These are phyloP conservation scores for Candida tammaniensis DNA, from an alignment of 805 yeast genomes.

Conservation along the genomic window DNA sequence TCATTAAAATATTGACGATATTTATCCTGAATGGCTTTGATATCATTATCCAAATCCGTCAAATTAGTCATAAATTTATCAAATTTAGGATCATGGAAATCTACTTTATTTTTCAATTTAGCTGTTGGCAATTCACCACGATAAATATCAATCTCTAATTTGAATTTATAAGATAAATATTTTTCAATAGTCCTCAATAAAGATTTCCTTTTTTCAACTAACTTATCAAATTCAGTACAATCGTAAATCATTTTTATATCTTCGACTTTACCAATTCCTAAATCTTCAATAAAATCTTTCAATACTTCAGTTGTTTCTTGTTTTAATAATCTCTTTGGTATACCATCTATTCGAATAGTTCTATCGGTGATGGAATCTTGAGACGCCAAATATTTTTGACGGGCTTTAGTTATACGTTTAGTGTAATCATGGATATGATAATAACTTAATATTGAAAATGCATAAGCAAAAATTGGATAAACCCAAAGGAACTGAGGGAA, in stretches of 20 bases:
- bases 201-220: conserved; percentile 33
- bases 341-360: conserved; percentile 54
- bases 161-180: conserved; percentile 40
- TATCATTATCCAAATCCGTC: conserved; percentile 35
- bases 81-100: conserved; percentile 23
- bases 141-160: conserved; percentile 41
- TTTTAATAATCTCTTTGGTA: conserved; percentile 43
- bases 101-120: conserved; percentile 14
- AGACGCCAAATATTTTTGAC: conserved; percentile 58
- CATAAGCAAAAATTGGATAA: conserved; percentile 54
- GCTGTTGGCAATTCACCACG: conserved; percentile 33
- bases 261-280: conserved; percentile 55
- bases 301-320: conserved; percentile 40
- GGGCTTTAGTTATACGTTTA: conserved; percentile 44
- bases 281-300: conserved; percentile 49
- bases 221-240: conserved; percentile 38
- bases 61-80: conserved; percentile 32
- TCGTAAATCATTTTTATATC: conserved; percentile 48
- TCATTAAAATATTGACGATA: conserved; percentile 17
- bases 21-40: conserved; percentile 29
- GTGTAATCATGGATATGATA: conserved; percentile 47
- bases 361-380: conserved; percentile 60
- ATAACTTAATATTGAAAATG: conserved; percentile 48
- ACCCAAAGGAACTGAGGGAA: conserved; percentile 48
- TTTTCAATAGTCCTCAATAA: conserved; percentile 37